Percentiles rank a stretch among this genome's conserved stretches.
Conservation (phyloP, 140 eudicot genomes). For the Ambrosia hybrid region DNA sequence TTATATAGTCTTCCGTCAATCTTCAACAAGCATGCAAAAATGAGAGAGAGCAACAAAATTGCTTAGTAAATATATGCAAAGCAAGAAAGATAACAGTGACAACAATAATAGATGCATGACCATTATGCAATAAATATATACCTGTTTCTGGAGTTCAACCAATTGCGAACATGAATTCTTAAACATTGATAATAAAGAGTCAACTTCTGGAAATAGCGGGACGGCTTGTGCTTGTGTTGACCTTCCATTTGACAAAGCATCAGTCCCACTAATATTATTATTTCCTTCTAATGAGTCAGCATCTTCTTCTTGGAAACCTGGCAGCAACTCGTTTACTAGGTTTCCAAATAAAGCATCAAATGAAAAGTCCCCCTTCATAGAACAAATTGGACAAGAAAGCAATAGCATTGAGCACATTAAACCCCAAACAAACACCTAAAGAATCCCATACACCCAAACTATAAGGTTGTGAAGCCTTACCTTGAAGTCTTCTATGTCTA, state of each 20-base stretch:
- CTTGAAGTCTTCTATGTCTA: slow-evolving; percentile 91
- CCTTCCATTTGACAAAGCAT: slow-evolving; percentile 65
- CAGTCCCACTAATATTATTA: slow-evolving; percentile 46
- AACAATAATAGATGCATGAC: slow-evolving; percentile 6
- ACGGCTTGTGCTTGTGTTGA: slow-evolving; percentile 51
- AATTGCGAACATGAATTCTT: slow-evolving; percentile 84
- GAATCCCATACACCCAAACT: slow-evolving; percentile 8
- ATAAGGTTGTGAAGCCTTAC: slow-evolving; percentile 39
- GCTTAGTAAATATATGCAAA: slow-evolving; percentile 11
- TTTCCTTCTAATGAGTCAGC: slow-evolving; percentile 66
- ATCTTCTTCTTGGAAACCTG: slow-evolving; percentile 85
- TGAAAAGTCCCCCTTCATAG: slow-evolving; percentile 79
- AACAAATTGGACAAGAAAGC: slow-evolving; percentile 21
- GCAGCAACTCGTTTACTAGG: slow-evolving; percentile 85
- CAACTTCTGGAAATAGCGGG: slow-evolving; percentile 95
- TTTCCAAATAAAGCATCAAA: slow-evolving; percentile 92
- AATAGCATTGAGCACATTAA: slow-evolving; percentile 23
- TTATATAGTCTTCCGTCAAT: slow-evolving; percentile 74
- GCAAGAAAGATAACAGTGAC: slow-evolving; percentile 8
- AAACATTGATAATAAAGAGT: slow-evolving; percentile 66
- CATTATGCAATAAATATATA: slow-evolving; percentile 17
- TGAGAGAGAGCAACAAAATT: background rate
- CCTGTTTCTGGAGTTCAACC: slow-evolving; percentile 83
- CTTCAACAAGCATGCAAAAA: slow-evolving; percentile 41
- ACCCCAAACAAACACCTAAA: too few relatives aligned